Evolutionary conservation across 148 eudicot species (phyloP).

Genomic region (Diospyros kaki): DNA sequence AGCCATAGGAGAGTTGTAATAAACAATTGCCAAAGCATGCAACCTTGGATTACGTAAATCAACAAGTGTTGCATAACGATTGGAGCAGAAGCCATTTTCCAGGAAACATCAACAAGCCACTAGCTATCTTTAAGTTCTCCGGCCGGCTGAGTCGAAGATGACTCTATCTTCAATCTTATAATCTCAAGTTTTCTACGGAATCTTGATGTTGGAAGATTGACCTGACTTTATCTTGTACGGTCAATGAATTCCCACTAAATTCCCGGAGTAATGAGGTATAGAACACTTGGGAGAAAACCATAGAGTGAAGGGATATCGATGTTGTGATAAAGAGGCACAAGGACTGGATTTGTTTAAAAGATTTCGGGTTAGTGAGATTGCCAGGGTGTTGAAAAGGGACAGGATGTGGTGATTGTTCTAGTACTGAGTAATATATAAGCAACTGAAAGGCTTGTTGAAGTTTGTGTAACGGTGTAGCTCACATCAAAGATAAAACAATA

Average conservation of each 20-base stretch:
- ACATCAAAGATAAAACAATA: background rate
- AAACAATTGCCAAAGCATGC: constrained; percentile 13
- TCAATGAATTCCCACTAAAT: background rate
- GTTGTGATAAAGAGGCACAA: background rate
- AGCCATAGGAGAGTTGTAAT: background rate
- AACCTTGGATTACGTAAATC: constrained; percentile 10
- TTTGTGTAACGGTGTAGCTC: constrained; percentile 35
- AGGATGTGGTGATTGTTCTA: constrained; percentile 13
- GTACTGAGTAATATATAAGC: constrained; percentile 19
- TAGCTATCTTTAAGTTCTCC: background rate
- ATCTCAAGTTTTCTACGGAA: background rate
- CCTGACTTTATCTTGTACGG: background rate
- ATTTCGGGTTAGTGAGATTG: constrained; percentile 28
- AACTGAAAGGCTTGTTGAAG: constrained; percentile 1
- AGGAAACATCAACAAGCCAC: constrained; percentile 34
- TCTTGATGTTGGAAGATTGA: background rate
- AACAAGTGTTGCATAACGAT: constrained; percentile 37
- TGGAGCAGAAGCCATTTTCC: constrained; percentile 32
- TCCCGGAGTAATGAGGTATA: background rate
- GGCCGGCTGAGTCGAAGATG: constrained; percentile 4
- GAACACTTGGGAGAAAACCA: constrained; percentile 15
- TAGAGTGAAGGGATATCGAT: background rate
- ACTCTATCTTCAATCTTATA: background rate
- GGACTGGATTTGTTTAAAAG: background rate
- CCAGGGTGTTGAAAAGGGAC: constrained; percentile 17